Evolutionary conservation across 306 rosid species (phyloP), one percentile per base, ranked within the genome.

Genomic region (Quercus gilva): DNA sequence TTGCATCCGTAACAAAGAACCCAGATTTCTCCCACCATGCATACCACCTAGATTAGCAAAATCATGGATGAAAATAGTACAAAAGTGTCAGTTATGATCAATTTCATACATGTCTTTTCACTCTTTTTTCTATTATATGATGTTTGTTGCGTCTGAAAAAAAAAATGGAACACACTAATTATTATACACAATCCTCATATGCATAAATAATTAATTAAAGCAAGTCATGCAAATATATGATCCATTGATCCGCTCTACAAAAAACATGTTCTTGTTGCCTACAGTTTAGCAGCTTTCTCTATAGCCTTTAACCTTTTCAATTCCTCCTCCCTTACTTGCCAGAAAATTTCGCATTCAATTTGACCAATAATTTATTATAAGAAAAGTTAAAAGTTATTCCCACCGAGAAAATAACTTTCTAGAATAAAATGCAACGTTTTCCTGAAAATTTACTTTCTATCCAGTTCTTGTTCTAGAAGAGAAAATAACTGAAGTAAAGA

Each of bases 271-370:
- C 25, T 13, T 8, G 11, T 79, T 71, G 91, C 98, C 98, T 92
- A 92, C 28, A 83, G 76, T 85, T 88, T 90, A 17, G 89, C 91
- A 77, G 92, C 94, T 82, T 92, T 91, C 85, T 92, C 97, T 0
- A 78, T 77, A 60, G 90, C 91, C 37, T 95, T 95, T 77, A 87
- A 87, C 85, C 83, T 91, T 70, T 92, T 95, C 90, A 94, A 76
- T 86, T 90, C 96, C 61, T 92, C 92, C 90, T 92, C 99, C 73
- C 94, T 91, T 8, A 97, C 99, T 97, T 92, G 84, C 81, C 85
- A 81, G 19, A 65, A 71, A 75, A n/a, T n/a, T n/a, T n/a, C n/a
- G n/a, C n/a, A n/a, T n/a, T n/a, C n/a, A n/a, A n/a, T n/a, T n/a
- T n/a, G n/a, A n/a, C n/a, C n/a, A n/a, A n/a, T n/a, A n/a, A n/a